Conservation (phyloP, 768 basidiomycete genomes). For the Daedaleopsis sinensis region DNA sequence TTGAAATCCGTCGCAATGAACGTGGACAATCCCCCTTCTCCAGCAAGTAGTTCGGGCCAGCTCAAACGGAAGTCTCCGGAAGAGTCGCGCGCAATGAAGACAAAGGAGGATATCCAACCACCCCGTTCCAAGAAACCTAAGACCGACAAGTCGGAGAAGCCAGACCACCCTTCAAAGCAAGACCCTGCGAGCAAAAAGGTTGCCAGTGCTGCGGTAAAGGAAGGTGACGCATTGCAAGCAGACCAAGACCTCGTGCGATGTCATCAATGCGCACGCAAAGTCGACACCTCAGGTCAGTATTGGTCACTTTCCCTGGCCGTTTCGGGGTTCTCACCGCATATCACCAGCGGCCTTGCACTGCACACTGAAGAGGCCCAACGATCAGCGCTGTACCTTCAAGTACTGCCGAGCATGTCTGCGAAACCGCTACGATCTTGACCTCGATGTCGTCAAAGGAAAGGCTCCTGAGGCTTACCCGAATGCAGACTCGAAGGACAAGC, state of each 20-base stretch:
- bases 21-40: conserved; percentile 26
- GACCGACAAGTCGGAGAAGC: not conserved
- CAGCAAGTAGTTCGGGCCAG: conserved; percentile 29
- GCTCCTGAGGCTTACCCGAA: conserved; percentile 5
- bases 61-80: conserved; percentile 57
- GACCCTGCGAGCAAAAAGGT: not conserved
- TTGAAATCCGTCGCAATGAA: conserved; percentile 32
- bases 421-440: conserved; percentile 64
- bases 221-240: not conserved
- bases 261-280: conserved; percentile 73
- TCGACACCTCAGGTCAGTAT: conserved; percentile 50
- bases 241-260: conserved; percentile 53
- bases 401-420: conserved; percentile 70
- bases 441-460: conserved; percentile 41
- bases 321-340: conserved; percentile 1
- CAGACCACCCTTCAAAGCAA: not conserved
- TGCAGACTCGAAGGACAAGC: conserved; percentile 26
- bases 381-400: conserved; percentile 54
- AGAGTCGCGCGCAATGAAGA: conserved; percentile 16
- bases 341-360: conserved; percentile 41
- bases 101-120: not conserved
- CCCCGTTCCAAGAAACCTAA: conserved; percentile 30
- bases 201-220: not conserved
- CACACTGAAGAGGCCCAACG: conserved; percentile 34
- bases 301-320: not conserved